phyloP scores from a whole-genome alignment of 495 filamentous ascomycete genomes.

The Parathielavia hyrcaniae region DNA sequence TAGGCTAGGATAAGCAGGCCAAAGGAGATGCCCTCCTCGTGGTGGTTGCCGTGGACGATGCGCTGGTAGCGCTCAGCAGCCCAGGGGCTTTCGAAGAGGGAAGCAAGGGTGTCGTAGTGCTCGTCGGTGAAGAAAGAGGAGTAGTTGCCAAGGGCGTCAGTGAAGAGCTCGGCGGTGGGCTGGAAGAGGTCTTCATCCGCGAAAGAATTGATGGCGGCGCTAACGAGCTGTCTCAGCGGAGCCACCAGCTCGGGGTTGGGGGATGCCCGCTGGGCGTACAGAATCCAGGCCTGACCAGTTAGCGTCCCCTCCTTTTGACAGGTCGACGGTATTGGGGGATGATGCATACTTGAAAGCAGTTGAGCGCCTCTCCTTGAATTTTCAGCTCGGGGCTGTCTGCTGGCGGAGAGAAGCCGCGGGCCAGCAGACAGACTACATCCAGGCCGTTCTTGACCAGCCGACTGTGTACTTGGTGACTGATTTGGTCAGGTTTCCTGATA shows the following conservation, averaged over 20 bases:
- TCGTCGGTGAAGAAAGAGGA: slow-evolving; percentile 52
- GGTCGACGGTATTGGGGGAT: neutral
- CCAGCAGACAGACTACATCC: slow-evolving; percentile 47
- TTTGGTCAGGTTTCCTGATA: slow-evolving; percentile 1
- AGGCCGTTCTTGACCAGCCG: slow-evolving; percentile 45
- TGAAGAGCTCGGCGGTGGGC: slow-evolving; percentile 55
- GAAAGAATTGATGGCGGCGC: slow-evolving; percentile 52
- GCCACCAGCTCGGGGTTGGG: slow-evolving; percentile 50
- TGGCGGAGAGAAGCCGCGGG: slow-evolving; percentile 36
- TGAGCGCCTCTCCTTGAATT: slow-evolving; percentile 47
- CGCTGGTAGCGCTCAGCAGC: slow-evolving; percentile 45
- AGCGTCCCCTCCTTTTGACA: slow-evolving; percentile 1
- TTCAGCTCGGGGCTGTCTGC: slow-evolving; percentile 23
- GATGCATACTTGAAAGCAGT: slow-evolving; percentile 51
- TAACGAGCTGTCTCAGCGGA: slow-evolving; percentile 51
- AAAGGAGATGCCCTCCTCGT: slow-evolving; percentile 60
- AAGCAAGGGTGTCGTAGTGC: slow-evolving; percentile 50
- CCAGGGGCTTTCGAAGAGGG: slow-evolving; percentile 53
- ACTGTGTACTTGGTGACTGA: slow-evolving; percentile 41
- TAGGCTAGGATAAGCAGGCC: slow-evolving; percentile 66
- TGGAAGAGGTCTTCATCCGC: slow-evolving; percentile 49
- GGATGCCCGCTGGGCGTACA: slow-evolving; percentile 56
- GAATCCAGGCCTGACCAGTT: slow-evolving; percentile 53
- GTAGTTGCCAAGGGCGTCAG: slow-evolving; percentile 59
- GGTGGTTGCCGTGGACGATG: slow-evolving; percentile 55